Conservation (phyloP, 2,329 filamentous ascomycete genomes). For the Pseudodiploospora longispora region DNA sequence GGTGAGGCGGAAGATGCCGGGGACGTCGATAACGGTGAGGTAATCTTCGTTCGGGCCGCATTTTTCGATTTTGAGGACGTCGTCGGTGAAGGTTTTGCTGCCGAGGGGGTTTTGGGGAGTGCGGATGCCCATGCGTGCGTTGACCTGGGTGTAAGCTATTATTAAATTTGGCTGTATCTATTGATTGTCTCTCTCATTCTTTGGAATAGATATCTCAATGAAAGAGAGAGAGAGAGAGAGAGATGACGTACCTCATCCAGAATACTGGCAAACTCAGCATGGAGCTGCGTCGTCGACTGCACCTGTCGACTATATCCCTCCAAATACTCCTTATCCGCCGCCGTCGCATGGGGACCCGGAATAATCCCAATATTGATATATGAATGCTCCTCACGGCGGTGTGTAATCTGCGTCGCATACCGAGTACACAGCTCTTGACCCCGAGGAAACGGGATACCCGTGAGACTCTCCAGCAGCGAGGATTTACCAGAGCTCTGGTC, state of each 20-base stretch:
- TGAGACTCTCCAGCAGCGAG: slow-evolving; percentile 65
- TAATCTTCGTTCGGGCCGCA: slow-evolving; percentile 35
- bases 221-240: too few species aligned
- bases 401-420: slow-evolving; percentile 32
- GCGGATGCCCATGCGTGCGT: slow-evolving; percentile 35
- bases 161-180: neutral
- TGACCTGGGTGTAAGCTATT: slow-evolving; percentile 22
- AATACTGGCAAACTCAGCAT: slow-evolving; percentile 26
- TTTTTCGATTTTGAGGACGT: slow-evolving; percentile 33
- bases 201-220: too few species aligned
- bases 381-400: slow-evolving; percentile 15
- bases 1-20: slow-evolving; percentile 39
- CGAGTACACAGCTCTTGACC: slow-evolving; percentile 38
- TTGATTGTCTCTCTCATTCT: too few species aligned
- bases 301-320: slow-evolving; percentile 9
- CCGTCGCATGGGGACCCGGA: neutral
- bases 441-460: slow-evolving; percentile 39
- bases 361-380: neutral
- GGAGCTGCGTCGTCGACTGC: slow-evolving; percentile 5
- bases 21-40: slow-evolving; percentile 46
- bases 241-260: slow-evolving; percentile 28
- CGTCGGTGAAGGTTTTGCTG: slow-evolving; percentile 33
- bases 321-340: slow-evolving; percentile 24
- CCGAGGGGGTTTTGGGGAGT: neutral
- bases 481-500: slow-evolving; percentile 83